Percentiles rank a stretch among this genome's conserved stretches.
These are phyloP conservation scores for Pleurotus pulmonarius DNA, from an alignment of 768 basidiomycete genomes.

Conservation along the genomic window DNA sequence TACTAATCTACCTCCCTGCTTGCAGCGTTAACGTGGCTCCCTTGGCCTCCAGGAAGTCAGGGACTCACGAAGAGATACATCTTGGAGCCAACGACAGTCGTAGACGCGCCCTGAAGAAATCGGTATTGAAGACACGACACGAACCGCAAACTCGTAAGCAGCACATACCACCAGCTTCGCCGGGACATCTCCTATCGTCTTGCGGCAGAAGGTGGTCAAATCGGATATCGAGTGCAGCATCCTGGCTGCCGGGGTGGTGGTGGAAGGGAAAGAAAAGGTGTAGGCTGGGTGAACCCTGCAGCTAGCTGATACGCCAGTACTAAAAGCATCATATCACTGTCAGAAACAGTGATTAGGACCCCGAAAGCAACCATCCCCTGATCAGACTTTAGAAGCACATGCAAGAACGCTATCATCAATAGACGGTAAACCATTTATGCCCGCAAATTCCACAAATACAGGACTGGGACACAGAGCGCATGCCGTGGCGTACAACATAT, in stretches of 20 bases:
- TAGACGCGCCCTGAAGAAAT: conserved; percentile 69
- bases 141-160: not conserved
- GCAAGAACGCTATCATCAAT: too few species aligned
- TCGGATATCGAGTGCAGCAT: conserved; percentile 83
- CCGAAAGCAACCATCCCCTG: not conserved
- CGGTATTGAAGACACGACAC: not conserved
- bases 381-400: not conserved
- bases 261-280: not conserved
- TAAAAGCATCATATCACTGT: not conserved
- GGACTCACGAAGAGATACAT: conserved; percentile 83
- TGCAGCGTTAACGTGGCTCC: not conserved
- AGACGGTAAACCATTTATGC: too few species aligned
- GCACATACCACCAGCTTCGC: conserved; percentile 79
- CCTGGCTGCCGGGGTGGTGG: not conserved
- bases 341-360: not conserved
- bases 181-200: conserved; percentile 83
- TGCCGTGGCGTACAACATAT: too few species aligned
- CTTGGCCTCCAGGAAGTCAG: not conserved
- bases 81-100: conserved; percentile 84
- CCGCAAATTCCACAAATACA: too few species aligned
- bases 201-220: conserved; percentile 80
- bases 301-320: not conserved
- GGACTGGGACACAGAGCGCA: too few species aligned
- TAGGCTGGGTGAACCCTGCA: not conserved
- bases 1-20: conserved; percentile 82